Base-by-base conservation (phyloP, 2,329 filamentous ascomycete genomes). In the Paraphaeosphaeria minitans region DNA sequence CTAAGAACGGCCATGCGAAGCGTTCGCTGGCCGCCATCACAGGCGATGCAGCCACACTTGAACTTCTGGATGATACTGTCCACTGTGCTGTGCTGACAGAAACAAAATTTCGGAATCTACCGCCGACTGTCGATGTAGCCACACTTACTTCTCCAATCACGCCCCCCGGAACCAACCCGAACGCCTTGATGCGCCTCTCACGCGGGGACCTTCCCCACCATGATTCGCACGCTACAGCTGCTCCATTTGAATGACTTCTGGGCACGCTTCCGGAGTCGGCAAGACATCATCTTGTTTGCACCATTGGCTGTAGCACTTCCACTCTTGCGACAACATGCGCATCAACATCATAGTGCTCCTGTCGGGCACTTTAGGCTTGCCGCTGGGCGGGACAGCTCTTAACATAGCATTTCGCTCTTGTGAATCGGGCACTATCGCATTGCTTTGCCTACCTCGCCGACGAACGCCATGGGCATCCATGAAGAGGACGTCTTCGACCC, bases 221-320 rank as follows among this genome's bases (percentile, higher is more conserved):
- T 37, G 29, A 50, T 50, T 22, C 47, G 47, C 31, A 5, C 47
- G 47, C 31, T 22, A 16, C 47, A 50, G 47, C 29, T 50, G n/a
- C 47, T 50, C 6, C 4, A 37, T 24, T 3, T 16, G n/a, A 27
- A 19, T 12, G 14, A 12, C 6, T 21, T 19, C 19, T n/a, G 37
- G 16, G 27, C 19, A 47, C n/a, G 12, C 24, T 16, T 27, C 43
- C 13, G 19, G 21, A 22, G 14, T 13, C 14, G 43, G 43, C 7
- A 24, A 22, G 24, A 47, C 24, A 13, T 47, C 29, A 29, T 47
- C 45, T n/a, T 29, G n/a, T 9, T 19, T 24, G 27, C 7, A 9
- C 29, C 16, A 33, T 27, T 35, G 4, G 24, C 29, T 13, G 27
- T n/a, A 21, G 29, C 12, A 29, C 47, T 13, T 2, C 21, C 16